Base-by-base conservation (phyloP, 352 stramenopile genomes). In the Pythium folliculosum region DNA sequence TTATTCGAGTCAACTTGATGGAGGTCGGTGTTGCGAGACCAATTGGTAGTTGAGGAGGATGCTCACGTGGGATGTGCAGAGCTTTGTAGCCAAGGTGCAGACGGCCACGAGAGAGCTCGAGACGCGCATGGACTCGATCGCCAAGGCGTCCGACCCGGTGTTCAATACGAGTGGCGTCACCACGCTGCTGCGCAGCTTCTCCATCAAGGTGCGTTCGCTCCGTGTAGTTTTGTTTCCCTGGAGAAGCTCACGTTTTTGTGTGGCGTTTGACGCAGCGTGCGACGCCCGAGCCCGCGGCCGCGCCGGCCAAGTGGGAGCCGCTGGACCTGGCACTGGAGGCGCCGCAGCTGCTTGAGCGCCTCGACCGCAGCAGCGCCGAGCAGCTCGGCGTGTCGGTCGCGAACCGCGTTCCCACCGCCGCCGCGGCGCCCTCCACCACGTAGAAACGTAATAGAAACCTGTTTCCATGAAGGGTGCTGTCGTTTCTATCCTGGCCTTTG, bases 1-100 rank as follows among this genome's bases (percentile, higher is more conserved):
- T 91, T 58, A 71, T 91, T 37, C 78, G 78, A 22, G 64, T 94
- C 19, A 86, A 91, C 35, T 71, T 94, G 38, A 89, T 92, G 44
- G 86, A 94, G 76, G 85, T 90, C 23, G n/a, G 47, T 50, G 22
- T 62, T 12, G 2, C 27, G 5, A 32, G n/a, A n/a, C n/a, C n/a
- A n/a, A n/a, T n/a, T n/a, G n/a, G n/a, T n/a, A n/a, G n/a, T n/a
- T n/a, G n/a, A n/a, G n/a, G n/a, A n/a, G n/a, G n/a, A 10, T 40
- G 30, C 21, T 68, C 25, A 45, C 35, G 35, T 40, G 35, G 35
- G 6, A 40, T 40, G 35, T 27, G 38, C 30, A 93, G 84, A 76
- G 75, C 52, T 92, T 89, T 57, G 80, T 91, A 30, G 60, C 53
- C 48, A 75, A 82, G 52, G 77, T 86, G 60, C 76, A 84, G n/a